Percentiles rank a stretch among this genome's conserved stretches.
Conservation (phyloP, 177 flowering plant species). For the Vitis hybrid region DNA sequence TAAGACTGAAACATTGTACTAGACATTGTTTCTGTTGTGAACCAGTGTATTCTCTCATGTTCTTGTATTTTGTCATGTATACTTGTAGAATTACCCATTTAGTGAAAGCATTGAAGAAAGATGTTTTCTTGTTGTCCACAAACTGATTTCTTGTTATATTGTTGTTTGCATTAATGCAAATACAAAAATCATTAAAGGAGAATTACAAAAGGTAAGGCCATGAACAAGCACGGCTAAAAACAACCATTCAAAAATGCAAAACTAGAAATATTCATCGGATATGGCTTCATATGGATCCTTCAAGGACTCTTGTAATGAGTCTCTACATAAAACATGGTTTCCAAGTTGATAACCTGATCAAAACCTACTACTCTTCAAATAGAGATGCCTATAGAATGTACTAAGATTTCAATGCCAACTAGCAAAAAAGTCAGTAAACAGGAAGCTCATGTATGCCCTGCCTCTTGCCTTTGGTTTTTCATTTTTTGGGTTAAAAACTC, state of each 20-base stretch:
- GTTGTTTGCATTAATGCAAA: not conserved
- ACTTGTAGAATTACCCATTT: too few relatives aligned
- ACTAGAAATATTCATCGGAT: constrained; percentile 57
- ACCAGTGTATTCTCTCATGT: too few relatives aligned
- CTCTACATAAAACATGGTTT: constrained; percentile 85
- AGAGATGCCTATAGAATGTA: constrained; percentile 92
- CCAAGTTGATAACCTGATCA: constrained; percentile 54
- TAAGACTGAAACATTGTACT: too few relatives aligned
- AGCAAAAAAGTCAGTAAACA: not conserved
- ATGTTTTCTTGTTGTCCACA: too few relatives aligned
- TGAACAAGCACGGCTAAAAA: constrained; percentile 73
- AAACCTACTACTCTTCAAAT: constrained; percentile 48
- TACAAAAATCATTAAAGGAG: constrained; percentile 57
- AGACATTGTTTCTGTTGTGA: too few relatives aligned
- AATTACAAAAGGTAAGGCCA: constrained; percentile 63
- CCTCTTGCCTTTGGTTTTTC: too few relatives aligned
- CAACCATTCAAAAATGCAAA: constrained; percentile 75
- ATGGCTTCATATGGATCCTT: constrained; percentile 82
- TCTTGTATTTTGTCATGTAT: too few relatives aligned
- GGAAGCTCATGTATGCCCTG: too few relatives aligned
- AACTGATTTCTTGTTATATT: not conserved
- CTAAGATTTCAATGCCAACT: constrained; percentile 46
- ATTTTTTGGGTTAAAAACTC: not conserved
- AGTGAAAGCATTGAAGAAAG: not conserved
- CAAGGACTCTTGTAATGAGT: constrained; percentile 56